These are phyloP conservation scores for Cystofilobasidium capitatum DNA, from an alignment of 768 basidiomycete genomes.

Conservation along the genomic window DNA sequence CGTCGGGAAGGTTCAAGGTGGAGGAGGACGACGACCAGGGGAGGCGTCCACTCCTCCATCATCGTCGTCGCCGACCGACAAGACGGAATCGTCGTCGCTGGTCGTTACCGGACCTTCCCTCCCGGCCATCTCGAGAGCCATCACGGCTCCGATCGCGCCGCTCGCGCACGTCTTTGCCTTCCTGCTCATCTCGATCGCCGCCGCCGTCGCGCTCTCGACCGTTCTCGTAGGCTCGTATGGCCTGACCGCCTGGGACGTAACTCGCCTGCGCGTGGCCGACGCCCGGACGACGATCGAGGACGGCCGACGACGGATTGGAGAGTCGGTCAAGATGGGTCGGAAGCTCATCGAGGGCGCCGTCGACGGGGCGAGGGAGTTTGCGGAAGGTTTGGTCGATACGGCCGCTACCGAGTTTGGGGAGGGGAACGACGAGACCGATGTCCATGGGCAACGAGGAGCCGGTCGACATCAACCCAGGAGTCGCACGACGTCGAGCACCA, in stretches of 20 bases:
- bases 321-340: neutral
- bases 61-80: constrained; percentile 1
- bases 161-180: constrained; percentile 15
- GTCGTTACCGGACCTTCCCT: neutral
- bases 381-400: neutral
- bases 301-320: constrained; percentile 11
- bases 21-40: neutral
- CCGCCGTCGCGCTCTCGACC: constrained; percentile 15
- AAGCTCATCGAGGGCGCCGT: constrained; percentile 2
- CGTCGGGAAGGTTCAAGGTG: neutral
- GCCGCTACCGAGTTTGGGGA: neutral
- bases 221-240: constrained; percentile 20
- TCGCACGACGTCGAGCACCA: neutral
- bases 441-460: neutral
- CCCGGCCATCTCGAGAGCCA: constrained; percentile 3
- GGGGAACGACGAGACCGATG: neutral
- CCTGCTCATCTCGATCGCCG: constrained; percentile 10
- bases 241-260: constrained; percentile 20
- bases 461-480: neutral
- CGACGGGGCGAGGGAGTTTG: neutral
- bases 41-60: neutral
- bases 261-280: neutral
- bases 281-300: constrained; percentile 3
- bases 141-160: constrained; percentile 14
- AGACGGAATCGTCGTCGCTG: neutral